Percentiles rank a stretch among this genome's conserved stretches.
These are phyloP conservation scores for Amoebophrya sp. DNA, from an alignment of 169 alveolate species.

Conservation along the genomic window DNA sequence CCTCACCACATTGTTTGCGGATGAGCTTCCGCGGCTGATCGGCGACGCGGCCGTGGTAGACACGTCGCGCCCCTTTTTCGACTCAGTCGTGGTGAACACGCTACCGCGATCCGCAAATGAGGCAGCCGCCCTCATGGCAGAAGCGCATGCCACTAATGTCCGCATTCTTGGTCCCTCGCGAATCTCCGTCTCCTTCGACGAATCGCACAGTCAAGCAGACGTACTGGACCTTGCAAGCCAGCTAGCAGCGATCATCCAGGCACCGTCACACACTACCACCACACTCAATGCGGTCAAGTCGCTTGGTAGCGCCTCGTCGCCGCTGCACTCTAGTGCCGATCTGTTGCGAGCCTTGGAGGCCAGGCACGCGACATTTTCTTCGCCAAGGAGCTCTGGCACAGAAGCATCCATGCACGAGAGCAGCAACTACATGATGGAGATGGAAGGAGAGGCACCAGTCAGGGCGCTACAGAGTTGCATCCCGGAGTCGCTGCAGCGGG, in stretches of 20 bases:
- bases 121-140: neutral
- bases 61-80: neutral
- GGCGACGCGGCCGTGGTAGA: neutral
- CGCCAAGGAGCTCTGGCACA: conserved; percentile 18
- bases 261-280: neutral
- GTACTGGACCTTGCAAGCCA: neutral
- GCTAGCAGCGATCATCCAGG: neutral
- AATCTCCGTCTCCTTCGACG: conserved; percentile 39
- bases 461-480: neutral
- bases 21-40: conserved; percentile 41
- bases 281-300: too few species aligned
- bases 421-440: neutral
- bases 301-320: too few species aligned
- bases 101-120: neutral
- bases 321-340: too few species aligned
- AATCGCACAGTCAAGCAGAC: conserved; percentile 31
- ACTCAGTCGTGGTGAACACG: conserved; percentile 22
- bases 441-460: neutral
- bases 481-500: neutral
- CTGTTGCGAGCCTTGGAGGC: neutral
- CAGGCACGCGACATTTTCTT: conserved; percentile 1
- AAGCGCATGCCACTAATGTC: conserved; percentile 17
- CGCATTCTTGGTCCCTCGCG: conserved; percentile 28
- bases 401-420: neutral
- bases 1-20: conserved; percentile 42